Percentiles rank a stretch among this genome's conserved stretches.
phyloP scores from a whole-genome alignment of 2,329 filamentous ascomycete genomes.

The Alternaria sp. region DNA sequence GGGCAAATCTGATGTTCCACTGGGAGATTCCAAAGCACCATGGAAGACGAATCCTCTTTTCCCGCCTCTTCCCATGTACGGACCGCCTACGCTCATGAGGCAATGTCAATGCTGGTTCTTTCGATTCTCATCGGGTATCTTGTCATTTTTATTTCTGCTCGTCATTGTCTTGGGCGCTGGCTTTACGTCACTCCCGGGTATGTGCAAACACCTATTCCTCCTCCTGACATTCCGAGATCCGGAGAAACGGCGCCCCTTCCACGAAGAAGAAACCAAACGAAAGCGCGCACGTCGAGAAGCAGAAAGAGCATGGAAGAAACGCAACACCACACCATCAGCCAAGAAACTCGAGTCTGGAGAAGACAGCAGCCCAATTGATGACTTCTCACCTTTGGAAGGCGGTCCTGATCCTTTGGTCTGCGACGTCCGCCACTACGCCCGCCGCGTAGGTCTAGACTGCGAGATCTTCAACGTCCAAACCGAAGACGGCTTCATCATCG shows the following conservation, averaged over 20 bases:
- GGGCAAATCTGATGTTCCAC: slow-evolving; percentile 57
- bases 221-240: slow-evolving; percentile 69
- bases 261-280: slow-evolving; percentile 74
- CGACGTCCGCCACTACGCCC: slow-evolving; percentile 85
- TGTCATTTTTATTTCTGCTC: slow-evolving; percentile 80
- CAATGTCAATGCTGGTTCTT: slow-evolving; percentile 73
- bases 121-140: slow-evolving; percentile 72
- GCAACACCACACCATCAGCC: slow-evolving; percentile 45
- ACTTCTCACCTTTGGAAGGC: slow-evolving; percentile 80
- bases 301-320: slow-evolving; percentile 68
- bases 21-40: slow-evolving; percentile 62
- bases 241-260: slow-evolving; percentile 71
- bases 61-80: slow-evolving; percentile 83
- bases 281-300: slow-evolving; percentile 65
- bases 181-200: slow-evolving; percentile 69
- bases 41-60: slow-evolving; percentile 82
- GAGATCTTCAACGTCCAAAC: slow-evolving; percentile 88
- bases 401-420: slow-evolving; percentile 80
- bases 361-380: slow-evolving; percentile 53
- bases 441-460: slow-evolving; percentile 84
- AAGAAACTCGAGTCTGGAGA: slow-evolving; percentile 54
- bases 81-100: slow-evolving; percentile 73
- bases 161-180: slow-evolving; percentile 79
- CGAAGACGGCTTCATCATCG: slow-evolving; percentile 91
- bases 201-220: slow-evolving; percentile 61